Conservation (phyloP, 805 yeast genomes). For the Yamadazyma philogaea region DNA sequence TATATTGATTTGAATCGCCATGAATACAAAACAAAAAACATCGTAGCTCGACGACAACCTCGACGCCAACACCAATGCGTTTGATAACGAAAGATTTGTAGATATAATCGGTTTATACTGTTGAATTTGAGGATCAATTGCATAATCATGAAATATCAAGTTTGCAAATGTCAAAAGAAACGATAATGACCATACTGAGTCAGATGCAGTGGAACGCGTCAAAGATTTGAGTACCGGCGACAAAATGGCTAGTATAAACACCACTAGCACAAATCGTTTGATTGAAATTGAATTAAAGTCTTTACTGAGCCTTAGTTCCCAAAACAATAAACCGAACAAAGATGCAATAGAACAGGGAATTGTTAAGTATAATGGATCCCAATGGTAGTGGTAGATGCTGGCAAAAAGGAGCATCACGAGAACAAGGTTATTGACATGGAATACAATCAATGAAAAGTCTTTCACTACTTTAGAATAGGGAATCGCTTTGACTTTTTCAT, state of each 20-base stretch:
- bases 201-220: conserved; percentile 85
- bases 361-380: conserved; percentile 50
- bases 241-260: conserved; percentile 67
- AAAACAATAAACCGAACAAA: conserved; percentile 33
- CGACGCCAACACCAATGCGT: conserved; percentile 89
- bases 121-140: conserved; percentile 40
- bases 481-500: conserved; percentile 69
- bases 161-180: conserved; percentile 74
- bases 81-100: conserved; percentile 78
- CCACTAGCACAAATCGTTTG: conserved; percentile 67
- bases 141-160: conserved; percentile 64
- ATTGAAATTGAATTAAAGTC: conserved; percentile 19
- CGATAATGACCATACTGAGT: conserved; percentile 91
- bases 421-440: conserved; percentile 63
- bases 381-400: conserved; percentile 49
- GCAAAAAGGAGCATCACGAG: conserved; percentile 67
- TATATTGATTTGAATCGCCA: conserved; percentile 68
- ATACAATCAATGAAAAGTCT: conserved; percentile 67
- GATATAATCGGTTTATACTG: conserved; percentile 56
- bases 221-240: conserved; percentile 89
- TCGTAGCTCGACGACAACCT: conserved; percentile 67
- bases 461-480: conserved; percentile 59
- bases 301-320: conserved; percentile 12
- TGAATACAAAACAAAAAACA: conserved; percentile 80
- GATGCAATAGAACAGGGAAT: conserved; percentile 23